Conservation (phyloP, 2,329 filamentous ascomycete genomes). For the Penicillium thymicola region DNA sequence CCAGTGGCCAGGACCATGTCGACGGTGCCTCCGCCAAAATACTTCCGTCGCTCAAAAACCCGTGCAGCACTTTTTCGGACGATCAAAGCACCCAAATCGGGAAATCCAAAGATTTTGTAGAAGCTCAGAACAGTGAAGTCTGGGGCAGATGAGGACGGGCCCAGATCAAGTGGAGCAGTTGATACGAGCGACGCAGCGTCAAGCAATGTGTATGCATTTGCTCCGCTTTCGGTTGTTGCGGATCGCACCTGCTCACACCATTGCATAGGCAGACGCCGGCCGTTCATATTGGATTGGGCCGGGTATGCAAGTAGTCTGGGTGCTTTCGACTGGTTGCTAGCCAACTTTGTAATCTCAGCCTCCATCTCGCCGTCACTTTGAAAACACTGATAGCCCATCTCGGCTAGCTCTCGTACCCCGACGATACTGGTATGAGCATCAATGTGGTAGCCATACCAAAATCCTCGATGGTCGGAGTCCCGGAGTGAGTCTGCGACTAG, state of each 20-base stretch:
- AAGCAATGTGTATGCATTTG: conserved; percentile 63
- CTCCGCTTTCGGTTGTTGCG: conserved; percentile 20
- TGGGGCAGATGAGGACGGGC: conserved; percentile 59
- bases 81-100: conserved; percentile 81
- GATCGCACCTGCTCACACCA: conserved; percentile 60
- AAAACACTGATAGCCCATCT: conserved; percentile 61
- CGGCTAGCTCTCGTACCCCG: conserved; percentile 71
- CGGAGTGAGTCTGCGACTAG: conserved; percentile 76
- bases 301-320: conserved; percentile 70
- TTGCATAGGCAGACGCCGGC: conserved; percentile 65
- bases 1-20: conserved; percentile 79
- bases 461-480: conserved; percentile 61
- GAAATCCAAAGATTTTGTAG: conserved; percentile 98
- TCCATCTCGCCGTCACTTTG: conserved; percentile 60
- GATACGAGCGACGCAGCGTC: conserved; percentile 81
- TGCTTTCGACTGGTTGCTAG: conserved; percentile 15
- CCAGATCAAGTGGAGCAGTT: conserved; percentile 72
- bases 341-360: conserved; percentile 56
- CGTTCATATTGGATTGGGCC: conserved; percentile 91
- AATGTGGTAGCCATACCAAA: conserved; percentile 77
- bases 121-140: conserved; percentile 88
- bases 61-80: conserved; percentile 68
- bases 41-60: conserved; percentile 65
- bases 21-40: conserved; percentile 93
- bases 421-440: conserved; percentile 85